These are phyloP conservation scores for Vararia minispora DNA, from an alignment of 768 basidiomycete species.

Conservation along the genomic window DNA sequence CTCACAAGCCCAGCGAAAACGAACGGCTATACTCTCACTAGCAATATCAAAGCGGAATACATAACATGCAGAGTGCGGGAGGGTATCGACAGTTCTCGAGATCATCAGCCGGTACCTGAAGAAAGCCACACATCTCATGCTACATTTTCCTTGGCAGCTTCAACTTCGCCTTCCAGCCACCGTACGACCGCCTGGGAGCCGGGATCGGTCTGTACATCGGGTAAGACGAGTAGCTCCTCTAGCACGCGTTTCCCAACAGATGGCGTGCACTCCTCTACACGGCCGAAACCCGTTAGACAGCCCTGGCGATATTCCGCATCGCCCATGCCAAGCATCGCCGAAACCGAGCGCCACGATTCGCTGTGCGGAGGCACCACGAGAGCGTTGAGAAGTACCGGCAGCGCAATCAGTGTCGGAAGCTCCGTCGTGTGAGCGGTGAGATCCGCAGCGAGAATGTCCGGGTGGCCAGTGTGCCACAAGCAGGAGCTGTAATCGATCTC, in stretches of 20 bases:
- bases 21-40: no score
- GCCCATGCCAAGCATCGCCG: slow-evolving; percentile 42
- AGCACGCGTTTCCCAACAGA: slow-evolving; percentile 48
- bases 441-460: slow-evolving; percentile 24
- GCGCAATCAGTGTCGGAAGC: slow-evolving; percentile 62
- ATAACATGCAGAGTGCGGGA: no score
- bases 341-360: slow-evolving; percentile 29
- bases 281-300: slow-evolving; percentile 63
- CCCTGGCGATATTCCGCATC: slow-evolving; percentile 57
- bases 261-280: slow-evolving; percentile 63
- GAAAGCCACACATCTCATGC: no score
- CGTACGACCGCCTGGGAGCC: slow-evolving; percentile 10
- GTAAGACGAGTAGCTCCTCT: slow-evolving; percentile 29
- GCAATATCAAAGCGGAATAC: no score
- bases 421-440: slow-evolving; percentile 47
- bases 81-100: no score
- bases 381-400: slow-evolving; percentile 53
- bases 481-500: slow-evolving; percentile 28
- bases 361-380: slow-evolving; percentile 19
- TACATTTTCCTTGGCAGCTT: no score
- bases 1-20: no score
- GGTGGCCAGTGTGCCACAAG: slow-evolving; percentile 8
- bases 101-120: no score
- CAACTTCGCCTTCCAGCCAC: slow-evolving; percentile 16
- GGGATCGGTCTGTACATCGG: slow-evolving; percentile 12